A percentile compares a stretch with the other conserved stretches of the same genome.
Conservation (phyloP, 257 asterid genomes). For the Nicotiana noctiflora region DNA sequence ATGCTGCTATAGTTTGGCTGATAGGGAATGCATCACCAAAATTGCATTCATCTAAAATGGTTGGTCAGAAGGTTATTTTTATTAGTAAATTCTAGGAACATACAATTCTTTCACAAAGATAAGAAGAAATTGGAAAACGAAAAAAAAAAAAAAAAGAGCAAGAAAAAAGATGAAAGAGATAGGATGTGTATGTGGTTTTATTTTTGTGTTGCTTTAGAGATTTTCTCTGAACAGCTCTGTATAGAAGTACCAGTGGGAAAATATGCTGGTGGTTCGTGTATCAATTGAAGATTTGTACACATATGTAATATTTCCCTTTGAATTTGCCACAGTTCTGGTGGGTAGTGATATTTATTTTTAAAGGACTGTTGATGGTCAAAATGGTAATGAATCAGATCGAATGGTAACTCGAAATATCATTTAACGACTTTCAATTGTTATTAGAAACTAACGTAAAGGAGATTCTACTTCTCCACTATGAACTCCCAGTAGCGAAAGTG, state of each 20-base stretch:
- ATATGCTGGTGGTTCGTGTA: background rate
- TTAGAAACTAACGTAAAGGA: background rate
- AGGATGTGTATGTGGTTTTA: background rate
- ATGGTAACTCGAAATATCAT: background rate
- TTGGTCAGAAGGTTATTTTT: background rate
- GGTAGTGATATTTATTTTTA: background rate
- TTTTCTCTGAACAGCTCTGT: background rate
- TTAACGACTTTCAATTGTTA: background rate
- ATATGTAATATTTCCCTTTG: background rate
- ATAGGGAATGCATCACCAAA: conserved; percentile 1
- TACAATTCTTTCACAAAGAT: background rate
- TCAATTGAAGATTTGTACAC: background rate
- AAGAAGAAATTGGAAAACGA: background rate
- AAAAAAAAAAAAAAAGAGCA: background rate
- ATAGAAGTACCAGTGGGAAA: background rate
- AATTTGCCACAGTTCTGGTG: background rate
- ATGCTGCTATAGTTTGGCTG: background rate
- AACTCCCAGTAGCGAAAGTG: background rate
- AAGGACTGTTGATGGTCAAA: conserved; percentile 1
- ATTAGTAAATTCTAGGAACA: background rate
- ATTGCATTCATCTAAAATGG: background rate
- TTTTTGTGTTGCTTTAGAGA: background rate
- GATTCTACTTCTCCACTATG: background rate
- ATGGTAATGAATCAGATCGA: background rate
- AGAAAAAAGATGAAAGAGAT: background rate